These are phyloP conservation scores for Emergomyces orientalis DNA, from an alignment of 2,329 filamentous ascomycete species.

Conservation along the genomic window DNA sequence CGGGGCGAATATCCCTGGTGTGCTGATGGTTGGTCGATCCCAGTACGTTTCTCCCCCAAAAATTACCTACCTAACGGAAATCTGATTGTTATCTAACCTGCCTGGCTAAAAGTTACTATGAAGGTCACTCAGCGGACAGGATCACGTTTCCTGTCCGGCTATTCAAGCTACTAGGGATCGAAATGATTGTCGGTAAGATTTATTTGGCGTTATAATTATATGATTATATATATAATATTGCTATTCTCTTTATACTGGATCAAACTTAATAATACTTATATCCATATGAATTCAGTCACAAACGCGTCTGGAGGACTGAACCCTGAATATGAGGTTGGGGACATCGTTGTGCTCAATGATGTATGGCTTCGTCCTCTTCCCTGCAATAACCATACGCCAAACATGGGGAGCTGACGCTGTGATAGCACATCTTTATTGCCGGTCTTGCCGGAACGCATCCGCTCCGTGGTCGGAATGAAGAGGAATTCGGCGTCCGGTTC, in stretches of 20 bases:
- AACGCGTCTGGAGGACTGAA: slow-evolving; percentile 60
- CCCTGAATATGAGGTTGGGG: slow-evolving; percentile 53
- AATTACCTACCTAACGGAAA: background rate
- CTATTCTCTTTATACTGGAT: background rate
- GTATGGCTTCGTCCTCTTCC: slow-evolving; percentile 25
- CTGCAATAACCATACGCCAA: background rate
- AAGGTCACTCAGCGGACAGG: slow-evolving; percentile 54
- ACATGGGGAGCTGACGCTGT: slow-evolving; percentile 16
- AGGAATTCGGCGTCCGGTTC: slow-evolving; percentile 54
- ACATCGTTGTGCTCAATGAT: slow-evolving; percentile 57
- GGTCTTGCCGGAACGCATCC: slow-evolving; percentile 54
- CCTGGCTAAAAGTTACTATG: slow-evolving; percentile 49
- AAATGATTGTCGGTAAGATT: slow-evolving; percentile 47
- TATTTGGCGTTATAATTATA: slow-evolving; percentile 11
- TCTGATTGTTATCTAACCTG: background rate
- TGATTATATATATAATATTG: background rate
- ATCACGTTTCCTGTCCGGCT: slow-evolving; percentile 57
- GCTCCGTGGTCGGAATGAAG: slow-evolving; percentile 52
- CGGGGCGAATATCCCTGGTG: slow-evolving; percentile 46
- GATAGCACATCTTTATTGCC: slow-evolving; percentile 53
- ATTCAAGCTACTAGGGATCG: slow-evolving; percentile 52
- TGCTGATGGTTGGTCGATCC: slow-evolving; percentile 55
- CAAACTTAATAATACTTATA: background rate
- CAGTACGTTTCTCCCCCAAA: slow-evolving; percentile 43
- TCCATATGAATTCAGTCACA: slow-evolving; percentile 41